Evolutionary conservation across 1,284 basidiomycete species (phyloP).

Genomic region (Ceratobasidium papillatum): DNA sequence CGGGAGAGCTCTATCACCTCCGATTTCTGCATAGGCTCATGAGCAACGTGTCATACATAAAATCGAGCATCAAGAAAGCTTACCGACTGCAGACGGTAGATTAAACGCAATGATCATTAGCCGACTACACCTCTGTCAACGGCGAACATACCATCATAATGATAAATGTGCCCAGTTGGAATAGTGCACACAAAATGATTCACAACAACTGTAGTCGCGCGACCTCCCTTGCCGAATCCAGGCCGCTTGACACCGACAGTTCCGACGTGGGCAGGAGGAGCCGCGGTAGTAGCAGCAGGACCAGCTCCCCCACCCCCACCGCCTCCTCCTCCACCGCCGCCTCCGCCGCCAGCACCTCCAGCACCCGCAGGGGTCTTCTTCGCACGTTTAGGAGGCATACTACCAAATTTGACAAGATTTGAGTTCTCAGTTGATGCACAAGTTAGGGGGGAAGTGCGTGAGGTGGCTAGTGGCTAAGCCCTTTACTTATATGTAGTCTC

Average conservation of each 20-base stretch:
- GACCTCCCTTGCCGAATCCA: conserved; percentile 67
- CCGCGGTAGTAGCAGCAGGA: neutral
- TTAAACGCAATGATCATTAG: neutral
- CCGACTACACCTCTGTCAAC: neutral
- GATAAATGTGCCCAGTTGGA: conserved; percentile 40
- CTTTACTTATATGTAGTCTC: neutral
- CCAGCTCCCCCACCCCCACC: neutral
- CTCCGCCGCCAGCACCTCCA: neutral
- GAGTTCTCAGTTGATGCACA: neutral
- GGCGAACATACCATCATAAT: conserved; percentile 41
- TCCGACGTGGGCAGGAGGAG: conserved; percentile 41
- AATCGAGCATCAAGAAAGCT: neutral
- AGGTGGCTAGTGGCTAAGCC: conserved; percentile 24
- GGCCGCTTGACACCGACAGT: conserved; percentile 71
- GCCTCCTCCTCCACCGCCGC: neutral
- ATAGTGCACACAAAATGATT: conserved; percentile 44
- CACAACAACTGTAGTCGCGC: conserved; percentile 57
- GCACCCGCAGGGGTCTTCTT: conserved; percentile 9
- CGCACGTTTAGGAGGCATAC: conserved; percentile 33
- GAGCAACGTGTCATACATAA: neutral
- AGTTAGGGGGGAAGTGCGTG: neutral
- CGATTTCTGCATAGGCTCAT: neutral
- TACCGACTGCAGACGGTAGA: neutral
- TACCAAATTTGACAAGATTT: neutral
- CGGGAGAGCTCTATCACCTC: conserved; percentile 42